These are phyloP conservation scores for Fusarium albidum DNA, from an alignment of 2,329 filamentous ascomycete species.

Conservation along the genomic window DNA sequence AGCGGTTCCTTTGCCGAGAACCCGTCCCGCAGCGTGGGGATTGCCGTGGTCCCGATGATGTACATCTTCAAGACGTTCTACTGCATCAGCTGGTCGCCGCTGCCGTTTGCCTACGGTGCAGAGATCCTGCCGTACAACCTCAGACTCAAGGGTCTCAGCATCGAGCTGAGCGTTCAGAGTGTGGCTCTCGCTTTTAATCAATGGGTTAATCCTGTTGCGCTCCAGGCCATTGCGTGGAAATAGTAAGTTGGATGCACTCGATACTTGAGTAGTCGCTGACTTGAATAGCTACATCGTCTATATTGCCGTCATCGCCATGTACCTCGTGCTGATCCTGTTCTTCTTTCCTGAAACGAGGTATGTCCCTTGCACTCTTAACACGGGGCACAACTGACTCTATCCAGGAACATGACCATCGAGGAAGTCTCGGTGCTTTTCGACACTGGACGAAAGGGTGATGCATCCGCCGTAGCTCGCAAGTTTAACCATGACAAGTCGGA, in stretches of 20 bases:
- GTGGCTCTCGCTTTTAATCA: slow-evolving; percentile 35
- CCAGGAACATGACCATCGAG: slow-evolving; percentile 28
- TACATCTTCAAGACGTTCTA: slow-evolving; percentile 34
- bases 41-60: slow-evolving; percentile 26
- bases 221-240: slow-evolving; percentile 35
- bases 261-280: background rate
- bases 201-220: slow-evolving; percentile 36
- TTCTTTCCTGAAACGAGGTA: slow-evolving; percentile 37
- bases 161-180: slow-evolving; percentile 23
- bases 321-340: slow-evolving; percentile 30
- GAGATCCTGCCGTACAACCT: slow-evolving; percentile 41
- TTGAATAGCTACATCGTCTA: slow-evolving; percentile 23
- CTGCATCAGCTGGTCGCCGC: slow-evolving; percentile 38
- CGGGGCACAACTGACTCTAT: background rate
- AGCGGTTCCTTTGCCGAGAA: slow-evolving; percentile 17
- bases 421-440: slow-evolving; percentile 32
- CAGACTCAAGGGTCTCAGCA: slow-evolving; percentile 37
- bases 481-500: slow-evolving; percentile 1
- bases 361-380: background rate
- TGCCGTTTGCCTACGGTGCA: slow-evolving; percentile 36
- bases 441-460: slow-evolving; percentile 20
- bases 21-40: slow-evolving; percentile 11
- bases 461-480: slow-evolving; percentile 10
- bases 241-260: slow-evolving; percentile 14
- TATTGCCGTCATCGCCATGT: slow-evolving; percentile 30